Evolutionary conservation across 148 eudicot species (phyloP), one percentile per base, ranked within the genome.

Genomic region (Nepenthes gracilis): DNA sequence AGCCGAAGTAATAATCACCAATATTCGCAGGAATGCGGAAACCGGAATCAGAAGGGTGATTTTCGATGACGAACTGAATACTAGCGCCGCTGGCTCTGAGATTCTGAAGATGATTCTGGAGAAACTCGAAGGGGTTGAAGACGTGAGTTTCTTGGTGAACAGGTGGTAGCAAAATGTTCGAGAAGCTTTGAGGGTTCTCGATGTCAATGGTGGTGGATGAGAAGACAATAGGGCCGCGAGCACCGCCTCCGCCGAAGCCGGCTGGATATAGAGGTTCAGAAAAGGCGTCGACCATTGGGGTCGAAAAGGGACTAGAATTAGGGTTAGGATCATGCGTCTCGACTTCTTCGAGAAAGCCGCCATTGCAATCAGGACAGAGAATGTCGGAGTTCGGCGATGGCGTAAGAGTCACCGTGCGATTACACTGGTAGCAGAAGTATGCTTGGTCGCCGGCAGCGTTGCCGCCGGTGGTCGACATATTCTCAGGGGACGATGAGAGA

Each of bases 1-100:
- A 83, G 0, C 96, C 96, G 0, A 81, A 40, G 49, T 83, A 81
- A 47, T 85, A 88, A 56, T 88, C 96, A 37, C 90, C 90, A 1
- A 87, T 38, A 69, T 80, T 87, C 9, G 67, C n/a, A 5, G 75
- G 81, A 2, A 73, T 38, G 2, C 81, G 67, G 14, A 68, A 70
- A n/a, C 57, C 72, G 0, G 59, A 64, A 34, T 52, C 61, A 1
- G 70, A 58, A 9, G 61, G 38, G 11, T 70, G 61, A 12, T 70
- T 73, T 9, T 67, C 75, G 11, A 76, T n/a, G 0, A 80, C 78
- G 48, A 80, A 70, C 61, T 80, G 78, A 9, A 80, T 47, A 45
- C 75, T 73, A 5, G 80, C 77, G 0, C 83, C 83, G 9, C 69
- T 72, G 0, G 65, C 60, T 2, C 57, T 45, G 10, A 73, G 58